Evolutionary conservation across 441 rosid species (phyloP), one percentile per base, ranked within the genome.

Genomic region (Aquilaria agallochum): DNA sequence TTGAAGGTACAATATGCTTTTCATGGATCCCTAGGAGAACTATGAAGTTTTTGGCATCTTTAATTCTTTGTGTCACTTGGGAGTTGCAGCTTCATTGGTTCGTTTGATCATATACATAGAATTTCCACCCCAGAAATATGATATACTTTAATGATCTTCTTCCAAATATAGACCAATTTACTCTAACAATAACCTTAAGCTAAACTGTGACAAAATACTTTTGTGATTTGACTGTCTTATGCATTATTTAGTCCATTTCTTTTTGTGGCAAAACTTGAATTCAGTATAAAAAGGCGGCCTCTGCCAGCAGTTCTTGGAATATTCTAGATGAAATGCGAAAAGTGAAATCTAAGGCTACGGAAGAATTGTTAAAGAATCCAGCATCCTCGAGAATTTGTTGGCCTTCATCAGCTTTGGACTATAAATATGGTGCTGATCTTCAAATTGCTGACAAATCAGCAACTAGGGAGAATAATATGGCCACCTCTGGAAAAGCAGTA

Each of bases 291-390:
- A 79, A 73, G 75, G 80, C 77, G 69, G 73, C 80, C 48, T 71
- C 80, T 40, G 76, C 85, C 62, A 69, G 74, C 47, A 83, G 81
- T 56, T 79, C 90, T 32, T 89, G 97, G 97, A 91, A 82, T 76
- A 85, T 91, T 73, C 75, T 72, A 14, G 99, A 94, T 71, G 97
- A 91, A 77, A 68, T 94, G 60, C 85, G 95, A 48, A 85, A 83
- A 86, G 88, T 91, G 71, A 87, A 94, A 76, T 87, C 90, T 53
- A 87, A 74, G 70, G 97, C 97, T 75, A 89, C 96, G 33, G 92
- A 94, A 67, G 89, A 87, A 69, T 76, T 91, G 94, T 75, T 89
- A 59, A 87, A 75, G 80, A 74, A 72, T 45, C 77, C 58, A 20
- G 65, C 85, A 9, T 74, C 90, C 50, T 79, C 83, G 54, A 76